Conservation (phyloP, 805 yeast species). For the Kodamaea hsintzibuensis region DNA sequence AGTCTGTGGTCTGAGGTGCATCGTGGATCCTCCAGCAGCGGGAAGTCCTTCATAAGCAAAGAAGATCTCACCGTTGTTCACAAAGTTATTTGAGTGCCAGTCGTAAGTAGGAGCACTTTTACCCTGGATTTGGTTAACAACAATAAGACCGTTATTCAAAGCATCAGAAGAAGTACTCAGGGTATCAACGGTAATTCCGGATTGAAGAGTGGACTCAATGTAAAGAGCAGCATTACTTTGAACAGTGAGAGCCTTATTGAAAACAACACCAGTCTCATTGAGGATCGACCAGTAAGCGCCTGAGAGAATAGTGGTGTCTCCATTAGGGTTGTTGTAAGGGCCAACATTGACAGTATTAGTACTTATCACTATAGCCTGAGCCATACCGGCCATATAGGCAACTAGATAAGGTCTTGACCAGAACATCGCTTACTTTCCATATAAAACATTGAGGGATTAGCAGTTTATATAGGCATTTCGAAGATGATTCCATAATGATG, state of each 20-base stretch:
- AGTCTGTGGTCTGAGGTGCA: not conserved
- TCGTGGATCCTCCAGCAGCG: conserved; percentile 6
- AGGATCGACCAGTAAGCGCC: conserved; percentile 19
- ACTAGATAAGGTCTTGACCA: not conserved
- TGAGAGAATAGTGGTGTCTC: conserved; percentile 11
- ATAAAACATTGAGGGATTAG: not conserved
- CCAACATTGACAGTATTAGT: not conserved
- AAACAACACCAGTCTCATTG: conserved; percentile 11
- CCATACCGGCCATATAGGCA: not conserved
- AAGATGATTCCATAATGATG: no score
- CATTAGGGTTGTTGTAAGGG: not conserved
- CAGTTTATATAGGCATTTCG: not conserved
- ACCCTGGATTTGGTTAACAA: conserved; percentile 16
- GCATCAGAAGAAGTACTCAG: conserved; percentile 7
- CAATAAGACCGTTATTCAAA: conserved; percentile 18
- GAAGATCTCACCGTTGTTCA: conserved; percentile 11
- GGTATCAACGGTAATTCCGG: conserved; percentile 10
- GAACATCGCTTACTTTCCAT: not conserved
- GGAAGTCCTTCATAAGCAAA: conserved; percentile 12
- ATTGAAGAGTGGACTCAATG: conserved; percentile 9
- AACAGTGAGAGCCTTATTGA: conserved; percentile 15
- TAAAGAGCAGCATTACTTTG: conserved; percentile 16
- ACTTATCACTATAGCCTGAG: not conserved
- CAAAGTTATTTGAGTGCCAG: conserved; percentile 5
- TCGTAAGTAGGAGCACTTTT: conserved; percentile 9